phyloP scores from a whole-genome alignment of 805 yeast species.

The Nakazawaea ernobii region DNA sequence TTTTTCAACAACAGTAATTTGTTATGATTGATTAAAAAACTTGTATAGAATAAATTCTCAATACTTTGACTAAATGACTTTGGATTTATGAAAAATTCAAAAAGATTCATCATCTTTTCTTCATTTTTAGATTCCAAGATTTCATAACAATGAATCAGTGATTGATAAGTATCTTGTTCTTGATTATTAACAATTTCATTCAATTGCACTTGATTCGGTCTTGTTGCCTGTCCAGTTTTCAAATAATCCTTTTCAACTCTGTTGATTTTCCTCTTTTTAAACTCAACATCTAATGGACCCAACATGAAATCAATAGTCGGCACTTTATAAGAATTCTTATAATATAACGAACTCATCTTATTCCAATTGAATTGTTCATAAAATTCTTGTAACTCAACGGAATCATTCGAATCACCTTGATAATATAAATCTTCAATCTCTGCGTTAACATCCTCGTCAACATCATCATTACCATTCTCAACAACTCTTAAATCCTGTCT shows the following conservation, averaged over 20 bases:
- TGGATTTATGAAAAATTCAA: constrained; percentile 69
- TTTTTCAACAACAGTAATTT: constrained; percentile 44
- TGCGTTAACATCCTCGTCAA: constrained; percentile 5
- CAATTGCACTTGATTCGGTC: constrained; percentile 51
- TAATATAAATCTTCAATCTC: constrained; percentile 13
- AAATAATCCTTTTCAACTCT: constrained; percentile 37
- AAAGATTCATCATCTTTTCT: constrained; percentile 45
- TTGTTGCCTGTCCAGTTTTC: constrained; percentile 31
- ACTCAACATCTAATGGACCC: constrained; percentile 66
- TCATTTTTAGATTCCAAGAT: constrained; percentile 29
- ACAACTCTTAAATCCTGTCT: constrained; percentile 20
- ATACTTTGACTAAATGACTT: constrained; percentile 69
- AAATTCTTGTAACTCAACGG: constrained; percentile 17
- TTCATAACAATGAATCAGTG: constrained; percentile 51
- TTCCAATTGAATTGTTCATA: constrained; percentile 55
- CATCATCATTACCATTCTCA: constrained; percentile 15
- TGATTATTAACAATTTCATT: constrained; percentile 43
- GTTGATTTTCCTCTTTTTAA: constrained; percentile 32
- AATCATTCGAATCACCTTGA: constrained; percentile 12
- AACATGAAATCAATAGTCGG: constrained; percentile 53
- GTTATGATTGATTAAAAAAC: constrained; percentile 76
- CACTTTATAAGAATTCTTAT: constrained; percentile 40
- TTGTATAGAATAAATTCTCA: constrained; percentile 78
- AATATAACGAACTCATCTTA: constrained; percentile 46
- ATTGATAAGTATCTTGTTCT: constrained; percentile 55